Evolutionary conservation across 129 eudicot species (phyloP).

Genomic region (Ambrosia trifida): DNA sequence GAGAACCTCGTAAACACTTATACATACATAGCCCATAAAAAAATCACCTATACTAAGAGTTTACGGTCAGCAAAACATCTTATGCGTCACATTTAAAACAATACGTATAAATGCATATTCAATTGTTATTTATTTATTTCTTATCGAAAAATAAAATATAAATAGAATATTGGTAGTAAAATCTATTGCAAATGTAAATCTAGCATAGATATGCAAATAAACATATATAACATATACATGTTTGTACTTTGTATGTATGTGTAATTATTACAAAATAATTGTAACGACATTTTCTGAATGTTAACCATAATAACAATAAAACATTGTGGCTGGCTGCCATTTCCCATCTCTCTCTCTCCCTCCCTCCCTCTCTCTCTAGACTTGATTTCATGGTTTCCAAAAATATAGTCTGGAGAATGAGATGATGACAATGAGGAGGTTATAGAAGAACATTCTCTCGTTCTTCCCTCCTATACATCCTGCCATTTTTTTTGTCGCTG

Average conservation of each 20-base stretch:
- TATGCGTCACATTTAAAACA: no score
- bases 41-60: no score
- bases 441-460: slow-evolving; percentile 31
- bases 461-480: slow-evolving; percentile 38
- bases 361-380: slow-evolving; percentile 30
- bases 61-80: no score
- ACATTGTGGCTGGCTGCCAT: slow-evolving; percentile 42
- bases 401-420: slow-evolving; percentile 31
- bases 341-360: slow-evolving; percentile 25
- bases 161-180: no score
- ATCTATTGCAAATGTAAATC: not conserved
- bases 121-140: no score
- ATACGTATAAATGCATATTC: no score
- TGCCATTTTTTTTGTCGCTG: slow-evolving; percentile 44
- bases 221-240: not conserved
- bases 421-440: slow-evolving; percentile 31
- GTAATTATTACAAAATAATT: not conserved
- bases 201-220: not conserved
- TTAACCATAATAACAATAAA: slow-evolving; percentile 28
- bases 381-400: slow-evolving; percentile 33
- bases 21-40: no score
- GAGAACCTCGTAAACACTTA: no score
- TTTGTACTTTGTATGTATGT: not conserved
- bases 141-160: no score
- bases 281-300: slow-evolving; percentile 17